A percentile compares a stretch with the other conserved stretches of the same genome.
Evolutionary conservation across 257 asterid species (phyloP).

Genomic region (Mentha longifolia): DNA sequence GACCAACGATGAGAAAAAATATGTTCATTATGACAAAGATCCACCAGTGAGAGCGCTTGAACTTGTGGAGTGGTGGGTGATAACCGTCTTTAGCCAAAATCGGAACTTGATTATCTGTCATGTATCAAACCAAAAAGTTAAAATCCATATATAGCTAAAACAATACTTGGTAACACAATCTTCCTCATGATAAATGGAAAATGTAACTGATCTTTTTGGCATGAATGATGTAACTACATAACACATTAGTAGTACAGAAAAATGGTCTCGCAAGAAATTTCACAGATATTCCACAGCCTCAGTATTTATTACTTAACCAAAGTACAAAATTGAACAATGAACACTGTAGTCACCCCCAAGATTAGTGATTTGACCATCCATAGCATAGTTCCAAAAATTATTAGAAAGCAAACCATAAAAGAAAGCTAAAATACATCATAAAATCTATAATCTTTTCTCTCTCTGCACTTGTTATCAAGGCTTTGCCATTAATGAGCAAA

Average conservation of each 20-base stretch:
- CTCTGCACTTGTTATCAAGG: not conserved
- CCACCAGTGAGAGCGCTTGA: constrained; percentile 74
- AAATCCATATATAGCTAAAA: constrained; percentile 13
- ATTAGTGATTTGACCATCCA: not conserved
- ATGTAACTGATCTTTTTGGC: not conserved
- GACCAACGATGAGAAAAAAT: constrained; percentile 67
- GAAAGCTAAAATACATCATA: not conserved
- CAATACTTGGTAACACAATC: constrained; percentile 7
- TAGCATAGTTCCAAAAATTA: not conserved
- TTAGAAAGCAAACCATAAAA: not conserved
- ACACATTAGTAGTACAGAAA: not conserved
- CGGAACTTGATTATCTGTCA: constrained; percentile 53
- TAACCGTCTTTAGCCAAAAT: constrained; percentile 43
- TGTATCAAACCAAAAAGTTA: constrained; percentile 9
- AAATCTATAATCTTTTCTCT: not conserved
- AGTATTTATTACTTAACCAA: not conserved
- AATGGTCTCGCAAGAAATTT: not conserved
- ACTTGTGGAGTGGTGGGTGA: constrained; percentile 44
- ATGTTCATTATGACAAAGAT: constrained; percentile 61
- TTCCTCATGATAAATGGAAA: not conserved
- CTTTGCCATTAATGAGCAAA: not conserved
- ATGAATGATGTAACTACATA: not conserved
- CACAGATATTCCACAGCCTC: not conserved
- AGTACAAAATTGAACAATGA: no score
- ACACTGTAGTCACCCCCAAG: no score